A percentile compares a stretch with the other conserved stretches of the same genome.
phyloP scores from a whole-genome alignment of 768 basidiomycete genomes.

The Mycena pura region DNA sequence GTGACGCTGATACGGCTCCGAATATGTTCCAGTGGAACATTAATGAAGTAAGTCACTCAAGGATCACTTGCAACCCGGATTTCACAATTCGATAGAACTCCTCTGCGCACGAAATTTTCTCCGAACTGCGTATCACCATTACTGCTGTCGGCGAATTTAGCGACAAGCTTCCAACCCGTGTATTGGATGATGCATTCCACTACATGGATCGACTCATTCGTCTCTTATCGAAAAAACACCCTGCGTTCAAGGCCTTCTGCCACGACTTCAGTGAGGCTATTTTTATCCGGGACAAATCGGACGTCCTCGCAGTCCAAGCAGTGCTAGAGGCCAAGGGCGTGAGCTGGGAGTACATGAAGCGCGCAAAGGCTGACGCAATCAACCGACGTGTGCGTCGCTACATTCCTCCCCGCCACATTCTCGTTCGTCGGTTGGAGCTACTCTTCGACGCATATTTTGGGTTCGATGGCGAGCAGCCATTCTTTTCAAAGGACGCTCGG shows the following conservation, averaged over 20 bases:
- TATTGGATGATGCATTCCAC: slow-evolving; percentile 16
- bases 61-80: too few species aligned
- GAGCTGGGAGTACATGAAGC: not conserved
- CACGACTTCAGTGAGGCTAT: slow-evolving; percentile 15
- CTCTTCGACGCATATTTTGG: not conserved
- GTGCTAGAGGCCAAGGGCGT: not conserved
- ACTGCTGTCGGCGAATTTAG: not conserved
- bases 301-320: not conserved
- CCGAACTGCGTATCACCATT: not conserved
- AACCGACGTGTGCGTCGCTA: not conserved
- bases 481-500: not conserved
- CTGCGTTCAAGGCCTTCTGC: slow-evolving; percentile 12
- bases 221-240: slow-evolving; percentile 12
- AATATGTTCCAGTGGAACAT: too few species aligned
- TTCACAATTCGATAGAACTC: too few species aligned
- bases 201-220: slow-evolving; percentile 9
- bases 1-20: too few species aligned
- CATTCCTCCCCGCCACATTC: not conserved
- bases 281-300: slow-evolving; percentile 11
- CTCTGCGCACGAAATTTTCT: not conserved
- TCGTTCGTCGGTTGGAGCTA: not conserved
- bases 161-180: not conserved
- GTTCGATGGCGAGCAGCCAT: not conserved
- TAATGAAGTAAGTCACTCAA: too few species aligned
- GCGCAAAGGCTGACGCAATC: not conserved